Conservation (phyloP, 495 filamentous ascomycete genomes). For the Tricharina praecox region DNA sequence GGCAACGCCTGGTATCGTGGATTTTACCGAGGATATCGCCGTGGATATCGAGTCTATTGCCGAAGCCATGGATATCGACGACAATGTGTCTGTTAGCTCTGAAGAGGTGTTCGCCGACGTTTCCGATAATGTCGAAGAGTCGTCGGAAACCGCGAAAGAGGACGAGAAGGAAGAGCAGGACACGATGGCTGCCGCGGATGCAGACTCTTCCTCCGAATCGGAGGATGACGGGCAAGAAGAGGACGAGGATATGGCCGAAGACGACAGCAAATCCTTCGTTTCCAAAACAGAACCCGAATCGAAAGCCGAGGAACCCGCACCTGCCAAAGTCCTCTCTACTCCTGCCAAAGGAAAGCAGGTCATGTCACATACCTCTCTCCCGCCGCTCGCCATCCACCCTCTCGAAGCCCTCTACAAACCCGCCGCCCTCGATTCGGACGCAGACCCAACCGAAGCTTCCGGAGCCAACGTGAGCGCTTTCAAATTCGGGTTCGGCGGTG, state of each 20-base stretch:
- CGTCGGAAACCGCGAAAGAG: not conserved
- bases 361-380: too few relatives aligned
- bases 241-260: not conserved
- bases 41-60: not conserved
- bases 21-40: not conserved
- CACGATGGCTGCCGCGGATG: constrained; percentile 10
- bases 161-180: constrained; percentile 10
- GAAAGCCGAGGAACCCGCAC: constrained; percentile 15
- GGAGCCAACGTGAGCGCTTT: constrained; percentile 33
- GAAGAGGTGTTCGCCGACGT: not conserved
- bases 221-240: not conserved
- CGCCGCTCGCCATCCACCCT: constrained; percentile 49
- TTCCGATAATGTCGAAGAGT: not conserved
- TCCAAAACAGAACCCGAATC: constrained; percentile 6
- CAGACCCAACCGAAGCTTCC: constrained; percentile 13
- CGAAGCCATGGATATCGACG: not conserved
- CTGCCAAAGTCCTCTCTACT: constrained; percentile 36
- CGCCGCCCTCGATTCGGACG: constrained; percentile 27
- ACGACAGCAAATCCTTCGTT: not conserved
- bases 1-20: not conserved
- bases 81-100: not conserved
- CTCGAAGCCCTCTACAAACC: constrained; percentile 82
- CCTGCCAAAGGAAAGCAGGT: not conserved
- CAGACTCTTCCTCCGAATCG: constrained; percentile 36
- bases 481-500: constrained; percentile 31